Percentiles rank a stretch among this genome's conserved stretches.
These are phyloP conservation scores for Phytophthora crassamura DNA, from an alignment of 352 stramenopile genomes.

Conservation along the genomic window DNA sequence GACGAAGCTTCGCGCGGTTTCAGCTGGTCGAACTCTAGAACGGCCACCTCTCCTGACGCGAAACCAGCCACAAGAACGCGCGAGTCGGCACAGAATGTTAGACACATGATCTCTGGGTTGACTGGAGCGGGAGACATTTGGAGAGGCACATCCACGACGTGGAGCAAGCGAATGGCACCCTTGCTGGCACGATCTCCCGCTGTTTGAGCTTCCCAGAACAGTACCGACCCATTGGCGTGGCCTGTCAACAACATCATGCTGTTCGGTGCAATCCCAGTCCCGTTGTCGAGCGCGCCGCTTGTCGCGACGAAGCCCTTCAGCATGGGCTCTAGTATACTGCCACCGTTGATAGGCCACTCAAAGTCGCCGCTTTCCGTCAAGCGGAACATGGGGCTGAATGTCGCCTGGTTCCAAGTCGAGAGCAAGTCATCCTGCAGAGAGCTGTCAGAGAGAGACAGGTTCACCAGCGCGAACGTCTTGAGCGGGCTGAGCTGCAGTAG, in stretches of 20 bases:
- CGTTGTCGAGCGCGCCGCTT: conserved; percentile 26
- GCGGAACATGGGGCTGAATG: conserved; percentile 42
- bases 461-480: conserved; percentile 52
- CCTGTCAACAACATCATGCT: conserved; percentile 64
- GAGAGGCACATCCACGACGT: conserved; percentile 51
- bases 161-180: conserved; percentile 60
- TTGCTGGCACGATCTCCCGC: conserved; percentile 59
- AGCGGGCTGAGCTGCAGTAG: conserved; percentile 64
- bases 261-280: conserved; percentile 42
- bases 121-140: conserved; percentile 45
- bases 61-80: conserved; percentile 63
- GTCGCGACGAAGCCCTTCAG: conserved; percentile 56
- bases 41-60: conserved; percentile 54
- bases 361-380: conserved; percentile 56
- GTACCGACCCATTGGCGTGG: conserved; percentile 57
- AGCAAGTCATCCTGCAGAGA: conserved; percentile 57
- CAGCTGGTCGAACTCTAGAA: conserved; percentile 54
- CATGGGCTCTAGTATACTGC: conserved; percentile 58
- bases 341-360: conserved; percentile 78
- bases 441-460: conserved; percentile 44
- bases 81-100: conserved; percentile 58
- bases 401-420: conserved; percentile 45
- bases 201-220: conserved; percentile 70
- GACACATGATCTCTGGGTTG: conserved; percentile 47
- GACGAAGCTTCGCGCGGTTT: conserved; percentile 12